phyloP scores from a whole-genome alignment of 148 eudicot species.

The Rheum nobile region DNA sequence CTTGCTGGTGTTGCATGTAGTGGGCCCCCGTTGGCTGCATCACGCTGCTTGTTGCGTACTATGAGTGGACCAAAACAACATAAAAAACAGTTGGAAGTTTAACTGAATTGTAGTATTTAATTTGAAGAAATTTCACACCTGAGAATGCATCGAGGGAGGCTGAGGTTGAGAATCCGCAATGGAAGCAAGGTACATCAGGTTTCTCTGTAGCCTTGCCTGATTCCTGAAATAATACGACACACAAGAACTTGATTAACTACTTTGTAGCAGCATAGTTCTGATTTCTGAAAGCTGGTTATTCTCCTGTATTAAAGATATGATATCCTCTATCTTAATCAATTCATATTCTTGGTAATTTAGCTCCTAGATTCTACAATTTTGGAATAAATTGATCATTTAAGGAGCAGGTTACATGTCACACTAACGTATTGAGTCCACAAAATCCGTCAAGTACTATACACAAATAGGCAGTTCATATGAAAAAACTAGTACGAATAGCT shows the following conservation, averaged over 20 bases:
- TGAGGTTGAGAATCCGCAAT: conserved; percentile 6
- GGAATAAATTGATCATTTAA: neutral
- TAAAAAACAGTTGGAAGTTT: neutral
- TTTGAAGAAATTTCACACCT: neutral
- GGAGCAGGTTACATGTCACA: neutral
- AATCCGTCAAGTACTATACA: neutral
- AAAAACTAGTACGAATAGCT: neutral
- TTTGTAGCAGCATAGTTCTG: too few relatives aligned
- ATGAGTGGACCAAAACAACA: neutral
- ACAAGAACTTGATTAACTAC: neutral
- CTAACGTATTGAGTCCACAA: neutral
- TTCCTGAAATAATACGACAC: neutral
- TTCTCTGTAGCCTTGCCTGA: conserved; percentile 3
- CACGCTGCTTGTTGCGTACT: conserved; percentile 41
- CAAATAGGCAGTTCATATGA: too few relatives aligned
- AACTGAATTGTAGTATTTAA: neutral
- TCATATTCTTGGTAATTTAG: neutral
- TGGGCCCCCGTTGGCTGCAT: conserved; percentile 50
- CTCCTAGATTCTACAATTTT: neutral
- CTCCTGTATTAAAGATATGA: too few relatives aligned
- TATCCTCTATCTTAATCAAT: neutral
- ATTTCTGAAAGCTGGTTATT: too few relatives aligned
- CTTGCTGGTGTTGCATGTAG: conserved; percentile 76
- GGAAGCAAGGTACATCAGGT: conserved; percentile 8
- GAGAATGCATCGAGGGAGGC: conserved; percentile 1